phyloP scores from a whole-genome alignment of 345 rosid genomes.

The Linum tenue region DNA sequence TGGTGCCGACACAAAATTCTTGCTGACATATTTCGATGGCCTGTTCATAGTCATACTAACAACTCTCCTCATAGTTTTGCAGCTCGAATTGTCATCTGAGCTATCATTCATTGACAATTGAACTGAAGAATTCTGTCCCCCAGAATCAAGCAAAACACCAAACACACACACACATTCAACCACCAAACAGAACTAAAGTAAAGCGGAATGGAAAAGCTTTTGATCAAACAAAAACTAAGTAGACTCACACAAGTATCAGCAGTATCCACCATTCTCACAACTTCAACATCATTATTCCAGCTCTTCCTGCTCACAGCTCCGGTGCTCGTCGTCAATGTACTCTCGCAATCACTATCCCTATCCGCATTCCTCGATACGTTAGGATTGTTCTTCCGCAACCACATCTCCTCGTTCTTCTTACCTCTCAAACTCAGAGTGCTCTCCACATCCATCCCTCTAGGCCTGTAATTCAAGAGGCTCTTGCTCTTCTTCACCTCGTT shows the following conservation, averaged over 20 bases:
- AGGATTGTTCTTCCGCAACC: slow-evolving; percentile 12
- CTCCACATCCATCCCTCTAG: neutral
- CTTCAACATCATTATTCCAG: slow-evolving; percentile 36
- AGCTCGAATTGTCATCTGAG: slow-evolving; percentile 25
- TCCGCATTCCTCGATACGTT: slow-evolving; percentile 13
- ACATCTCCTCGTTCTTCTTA: slow-evolving; percentile 11
- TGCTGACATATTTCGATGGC: slow-evolving; percentile 20
- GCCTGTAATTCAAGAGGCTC: slow-evolving; percentile 4
- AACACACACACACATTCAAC: neutral
- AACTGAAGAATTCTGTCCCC: slow-evolving; percentile 27
- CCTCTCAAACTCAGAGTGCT: slow-evolving; percentile 10
- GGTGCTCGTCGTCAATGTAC: slow-evolving; percentile 22
- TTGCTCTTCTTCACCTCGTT: neutral
- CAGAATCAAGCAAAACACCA: neutral
- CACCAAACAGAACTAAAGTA: neutral
- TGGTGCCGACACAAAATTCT: slow-evolving; percentile 18
- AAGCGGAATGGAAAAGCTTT: neutral
- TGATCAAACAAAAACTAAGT: slow-evolving; percentile 19
- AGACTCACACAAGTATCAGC: slow-evolving; percentile 15
- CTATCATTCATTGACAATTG: slow-evolving; percentile 17
- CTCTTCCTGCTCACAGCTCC: slow-evolving; percentile 24
- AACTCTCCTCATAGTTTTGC: slow-evolving; percentile 25
- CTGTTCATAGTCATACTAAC: slow-evolving; percentile 15
- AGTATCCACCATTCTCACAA: slow-evolving; percentile 17
- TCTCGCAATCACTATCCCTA: slow-evolving; percentile 35